phyloP scores from a whole-genome alignment of 768 basidiomycete genomes.

The Tulasnella sp. region DNA sequence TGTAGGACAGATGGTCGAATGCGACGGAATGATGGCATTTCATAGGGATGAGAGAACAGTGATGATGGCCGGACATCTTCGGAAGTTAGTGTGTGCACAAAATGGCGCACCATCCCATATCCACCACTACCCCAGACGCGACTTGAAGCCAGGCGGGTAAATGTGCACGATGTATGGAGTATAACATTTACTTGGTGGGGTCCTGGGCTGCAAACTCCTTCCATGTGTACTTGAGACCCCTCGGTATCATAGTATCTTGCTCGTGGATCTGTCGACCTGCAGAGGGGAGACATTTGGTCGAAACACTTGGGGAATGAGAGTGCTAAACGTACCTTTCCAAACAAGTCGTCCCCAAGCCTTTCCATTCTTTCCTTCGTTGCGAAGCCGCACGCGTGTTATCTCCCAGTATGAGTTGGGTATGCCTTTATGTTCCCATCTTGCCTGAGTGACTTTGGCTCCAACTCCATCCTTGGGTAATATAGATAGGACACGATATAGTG shows the following conservation, averaged over 20 bases:
- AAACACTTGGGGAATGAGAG: neutral
- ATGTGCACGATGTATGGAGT: no score
- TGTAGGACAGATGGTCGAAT: no score
- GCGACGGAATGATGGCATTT: no score
- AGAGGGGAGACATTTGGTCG: neutral
- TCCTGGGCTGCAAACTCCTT: slow-evolving; percentile 1
- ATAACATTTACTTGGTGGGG: no score
- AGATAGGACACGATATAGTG: slow-evolving; percentile 62
- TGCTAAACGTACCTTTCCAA: slow-evolving; percentile 56
- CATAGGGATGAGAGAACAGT: no score
- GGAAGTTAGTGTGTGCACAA: no score
- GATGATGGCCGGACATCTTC: no score
- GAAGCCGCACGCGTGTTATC: slow-evolving; percentile 60
- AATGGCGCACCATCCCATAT: no score
- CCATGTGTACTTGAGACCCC: slow-evolving; percentile 66
- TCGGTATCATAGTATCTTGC: slow-evolving; percentile 53
- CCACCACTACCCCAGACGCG: no score
- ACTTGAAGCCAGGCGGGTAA: no score
- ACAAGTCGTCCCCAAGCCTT: slow-evolving; percentile 73
- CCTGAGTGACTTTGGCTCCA: slow-evolving; percentile 59
- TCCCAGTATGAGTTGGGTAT: slow-evolving; percentile 64
- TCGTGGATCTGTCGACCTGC: slow-evolving; percentile 52
- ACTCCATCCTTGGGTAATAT: slow-evolving; percentile 56
- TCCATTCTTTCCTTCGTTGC: slow-evolving; percentile 62
- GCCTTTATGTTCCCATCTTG: slow-evolving; percentile 59